Evolutionary conservation across 108 stramenopile species (phyloP).

Genomic region (Nitzschia putrida): DNA sequence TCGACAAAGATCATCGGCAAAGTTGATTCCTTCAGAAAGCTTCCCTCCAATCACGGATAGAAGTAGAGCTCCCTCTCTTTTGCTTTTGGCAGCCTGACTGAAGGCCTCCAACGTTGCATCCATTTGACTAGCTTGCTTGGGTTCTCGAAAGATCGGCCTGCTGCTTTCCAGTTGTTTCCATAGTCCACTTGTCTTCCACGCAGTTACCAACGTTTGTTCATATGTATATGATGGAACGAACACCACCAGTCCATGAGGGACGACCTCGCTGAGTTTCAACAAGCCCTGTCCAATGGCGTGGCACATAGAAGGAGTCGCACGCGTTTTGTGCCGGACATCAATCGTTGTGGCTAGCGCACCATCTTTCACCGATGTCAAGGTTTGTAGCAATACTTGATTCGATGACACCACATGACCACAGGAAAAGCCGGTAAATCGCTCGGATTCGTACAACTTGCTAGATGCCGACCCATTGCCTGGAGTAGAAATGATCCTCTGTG

Average conservation of each 20-base stretch:
- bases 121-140: constrained; percentile 71
- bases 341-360: constrained; percentile 54
- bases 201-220: constrained; percentile 76
- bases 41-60: constrained; percentile 97
- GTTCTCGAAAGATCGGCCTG: constrained; percentile 76
- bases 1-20: constrained; percentile 95
- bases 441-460: constrained; percentile 3
- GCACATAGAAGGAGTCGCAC: constrained; percentile 49
- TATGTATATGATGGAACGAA: constrained; percentile 94
- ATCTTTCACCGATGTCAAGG: constrained; percentile 15
- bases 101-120: constrained; percentile 74
- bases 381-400: constrained; percentile 56
- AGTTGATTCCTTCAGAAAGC: constrained; percentile 99
- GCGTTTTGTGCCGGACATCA: constrained; percentile 84
- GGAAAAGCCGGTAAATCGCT: constrained; percentile 73
- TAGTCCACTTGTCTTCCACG: constrained; percentile 67
- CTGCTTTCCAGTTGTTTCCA: constrained; percentile 60
- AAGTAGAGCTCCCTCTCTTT: constrained; percentile 75
- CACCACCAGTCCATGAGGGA: constrained; percentile 92
- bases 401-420: constrained; percentile 94
- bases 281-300: constrained; percentile 86
- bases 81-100: constrained; percentile 49
- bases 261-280: constrained; percentile 57
- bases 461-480: constrained; percentile 15
- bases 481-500: constrained; percentile 36